Conservation (phyloP, 768 basidiomycete genomes). For the Termitomyces sp. region DNA sequence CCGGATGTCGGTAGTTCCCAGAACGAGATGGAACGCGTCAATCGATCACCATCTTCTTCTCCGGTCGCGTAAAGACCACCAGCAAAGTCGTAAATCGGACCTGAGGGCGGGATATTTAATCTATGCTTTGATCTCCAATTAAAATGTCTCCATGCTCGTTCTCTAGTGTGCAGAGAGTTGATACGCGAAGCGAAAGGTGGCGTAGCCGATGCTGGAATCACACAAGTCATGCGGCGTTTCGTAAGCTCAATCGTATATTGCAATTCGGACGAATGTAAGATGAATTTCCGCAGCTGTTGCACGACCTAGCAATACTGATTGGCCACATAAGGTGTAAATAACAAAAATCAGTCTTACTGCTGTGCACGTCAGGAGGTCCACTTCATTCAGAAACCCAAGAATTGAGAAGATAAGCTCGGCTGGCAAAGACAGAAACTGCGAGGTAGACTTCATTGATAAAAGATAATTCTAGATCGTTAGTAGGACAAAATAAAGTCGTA, state of each 20-base stretch:
- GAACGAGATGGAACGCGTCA: conserved; percentile 43
- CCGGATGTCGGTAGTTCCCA: conserved; percentile 37
- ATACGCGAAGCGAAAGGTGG: conserved; percentile 36
- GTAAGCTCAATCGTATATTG: conserved; percentile 47
- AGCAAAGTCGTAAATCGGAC: conserved; percentile 45
- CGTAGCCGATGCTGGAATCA: conserved; percentile 22
- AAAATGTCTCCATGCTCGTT: conserved; percentile 43
- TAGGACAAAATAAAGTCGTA: neutral
- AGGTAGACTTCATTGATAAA: conserved; percentile 3
- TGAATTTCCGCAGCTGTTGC: conserved; percentile 30
- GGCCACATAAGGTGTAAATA: neutral
- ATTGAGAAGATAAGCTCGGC: conserved; percentile 34
- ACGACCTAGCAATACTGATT: conserved; percentile 26
- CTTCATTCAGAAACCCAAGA: conserved; percentile 26
- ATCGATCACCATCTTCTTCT: conserved; percentile 35
- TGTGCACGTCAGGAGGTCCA: conserved; percentile 29
- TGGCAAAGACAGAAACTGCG: conserved; percentile 25
- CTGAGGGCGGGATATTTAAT: conserved; percentile 36
- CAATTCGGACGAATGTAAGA: conserved; percentile 37
- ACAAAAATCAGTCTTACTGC: conserved; percentile 15
- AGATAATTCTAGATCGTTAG: neutral
- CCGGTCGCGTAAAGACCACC: conserved; percentile 48
- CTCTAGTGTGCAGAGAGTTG: conserved; percentile 32
- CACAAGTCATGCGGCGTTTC: conserved; percentile 37
- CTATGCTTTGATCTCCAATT: conserved; percentile 31